These are phyloP conservation scores for Termitomyces titanicus DNA, from an alignment of 768 basidiomycete species.

Conservation along the genomic window DNA sequence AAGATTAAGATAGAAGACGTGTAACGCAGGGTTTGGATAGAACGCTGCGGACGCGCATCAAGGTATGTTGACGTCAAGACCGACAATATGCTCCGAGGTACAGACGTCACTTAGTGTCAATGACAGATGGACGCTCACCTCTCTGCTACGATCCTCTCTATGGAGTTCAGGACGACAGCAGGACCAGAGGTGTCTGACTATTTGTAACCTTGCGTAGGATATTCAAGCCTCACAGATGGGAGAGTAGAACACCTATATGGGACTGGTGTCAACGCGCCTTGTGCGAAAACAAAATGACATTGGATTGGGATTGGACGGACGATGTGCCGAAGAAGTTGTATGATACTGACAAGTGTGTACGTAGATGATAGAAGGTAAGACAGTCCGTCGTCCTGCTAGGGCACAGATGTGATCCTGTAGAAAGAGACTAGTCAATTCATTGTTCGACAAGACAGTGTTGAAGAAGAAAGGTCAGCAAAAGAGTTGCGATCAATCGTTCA, in stretches of 20 bases:
- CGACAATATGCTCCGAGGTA: not conserved
- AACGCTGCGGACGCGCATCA: not conserved
- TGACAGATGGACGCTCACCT: slow-evolving; percentile 8
- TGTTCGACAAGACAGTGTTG: not conserved
- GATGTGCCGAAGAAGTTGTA: slow-evolving; percentile 1
- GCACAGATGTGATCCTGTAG: not conserved
- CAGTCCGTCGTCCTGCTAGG: not conserved
- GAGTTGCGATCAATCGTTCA: slow-evolving; percentile 45
- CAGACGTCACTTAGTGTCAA: not conserved
- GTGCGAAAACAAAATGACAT: slow-evolving; percentile 7
- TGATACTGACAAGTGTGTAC: slow-evolving; percentile 15
- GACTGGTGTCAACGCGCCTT: slow-evolving; percentile 12
- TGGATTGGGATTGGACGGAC: slow-evolving; percentile 7
- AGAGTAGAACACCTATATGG: slow-evolving; percentile 8
- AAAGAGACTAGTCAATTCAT: not conserved
- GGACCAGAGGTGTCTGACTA: not conserved
- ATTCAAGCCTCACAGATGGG: not conserved
- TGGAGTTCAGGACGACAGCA: not conserved
- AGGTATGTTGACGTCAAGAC: not conserved
- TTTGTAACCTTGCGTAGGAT: not conserved
- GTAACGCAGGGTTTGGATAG: not conserved
- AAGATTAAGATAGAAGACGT: not conserved
- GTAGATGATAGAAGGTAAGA: slow-evolving; percentile 2
- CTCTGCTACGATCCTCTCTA: slow-evolving; percentile 1
- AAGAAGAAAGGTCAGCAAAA: slow-evolving; percentile 36